Evolutionary conservation across 148 eudicot genomes (phyloP).

Genomic region (Polygonum aviculare): DNA sequence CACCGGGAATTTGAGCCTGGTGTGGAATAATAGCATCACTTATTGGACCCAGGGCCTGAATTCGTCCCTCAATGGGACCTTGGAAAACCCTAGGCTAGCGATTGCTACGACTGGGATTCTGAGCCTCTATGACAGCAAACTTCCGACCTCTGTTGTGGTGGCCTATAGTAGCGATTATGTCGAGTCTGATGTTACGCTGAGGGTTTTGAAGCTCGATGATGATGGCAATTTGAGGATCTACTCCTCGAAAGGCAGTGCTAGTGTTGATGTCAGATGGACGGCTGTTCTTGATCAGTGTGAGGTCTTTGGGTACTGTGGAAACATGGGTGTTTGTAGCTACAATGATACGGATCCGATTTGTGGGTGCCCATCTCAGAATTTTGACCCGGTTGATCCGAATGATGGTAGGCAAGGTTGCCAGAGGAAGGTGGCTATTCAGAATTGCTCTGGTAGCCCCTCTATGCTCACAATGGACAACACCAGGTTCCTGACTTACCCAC

Average conservation of each 20-base stretch:
- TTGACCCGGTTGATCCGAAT: constrained; percentile 38
- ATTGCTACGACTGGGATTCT: constrained; percentile 43
- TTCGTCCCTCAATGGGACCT: constrained; percentile 25
- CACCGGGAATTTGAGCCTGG: constrained; percentile 53
- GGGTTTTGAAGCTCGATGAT: constrained; percentile 50
- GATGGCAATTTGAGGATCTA: constrained; percentile 88
- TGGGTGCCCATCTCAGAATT: constrained; percentile 75
- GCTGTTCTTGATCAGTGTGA: constrained; percentile 73
- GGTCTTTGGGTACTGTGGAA: constrained; percentile 88
- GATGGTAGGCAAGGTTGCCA: constrained; percentile 62
- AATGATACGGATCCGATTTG: constrained; percentile 63
- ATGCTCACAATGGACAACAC: constrained; percentile 59
- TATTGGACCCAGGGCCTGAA: constrained; percentile 59
- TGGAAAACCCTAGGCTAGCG: constrained; percentile 39
- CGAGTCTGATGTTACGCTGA: constrained; percentile 32
- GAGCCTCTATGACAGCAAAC: constrained; percentile 30
- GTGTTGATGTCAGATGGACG: constrained; percentile 37
- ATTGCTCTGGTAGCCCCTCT: constrained; percentile 39
- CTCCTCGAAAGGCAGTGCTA: constrained; percentile 36
- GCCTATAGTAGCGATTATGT: constrained; percentile 71
- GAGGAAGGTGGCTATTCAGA: constrained; percentile 46
- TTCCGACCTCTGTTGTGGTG: constrained; percentile 18
- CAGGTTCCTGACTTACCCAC: constrained; percentile 49
- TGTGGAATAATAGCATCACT: constrained; percentile 41
- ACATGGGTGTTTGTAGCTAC: constrained; percentile 82